Base-by-base conservation (phyloP, 176 grass and related monocot genomes). In the Typha latifolia region DNA sequence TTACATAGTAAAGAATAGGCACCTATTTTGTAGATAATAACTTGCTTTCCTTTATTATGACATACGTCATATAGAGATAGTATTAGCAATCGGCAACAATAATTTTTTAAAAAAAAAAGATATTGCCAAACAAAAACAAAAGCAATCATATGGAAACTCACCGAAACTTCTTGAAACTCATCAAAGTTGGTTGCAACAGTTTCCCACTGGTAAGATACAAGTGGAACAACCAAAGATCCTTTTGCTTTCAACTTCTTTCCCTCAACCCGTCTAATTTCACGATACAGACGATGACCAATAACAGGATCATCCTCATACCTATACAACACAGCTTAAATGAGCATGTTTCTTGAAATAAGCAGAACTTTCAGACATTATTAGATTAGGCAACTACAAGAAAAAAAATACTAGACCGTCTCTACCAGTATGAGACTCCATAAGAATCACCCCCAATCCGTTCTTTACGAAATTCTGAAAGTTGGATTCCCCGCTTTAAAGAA, bases 231-330 rank as follows among this genome's bases (percentile, higher is more conserved):
- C 61, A 70, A 74, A 68, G 76, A 68, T 75, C 81, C 75, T 57
- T 80, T 97, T 72, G 77, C 63, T 72, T 79, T 86, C n/a, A 68
- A 26, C 72, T 86, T 92, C 78, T 80, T 86, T 19, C 59, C 53
- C 59, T 90, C 88, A 49, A 90, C 85, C 55, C 70, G 81, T 70
- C 89, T 91, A 72, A 92, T 97, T 78, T 97, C 94, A 20, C 94
- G 83, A 71, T 97, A 97, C 12, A 97, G 68, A 21, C 94, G 76
- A 89, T 92, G 85, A 15, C 94, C 94, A 64, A 97, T 70, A 49
- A 90, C 64, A 48, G 85, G 78, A 72, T 97, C 94, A 70, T 92
- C 85, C 61, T 97, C 94, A 22, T 92, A 97, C 94, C 94, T 97
- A 53, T 52, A 65, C 57, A 10, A 19, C 71, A 79, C 67, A 0